A percentile compares a stretch with the other conserved stretches of the same genome.
These are phyloP conservation scores for Aureobasidium namibiae DNA, from an alignment of 2,329 filamentous ascomycete genomes.

Conservation along the genomic window DNA sequence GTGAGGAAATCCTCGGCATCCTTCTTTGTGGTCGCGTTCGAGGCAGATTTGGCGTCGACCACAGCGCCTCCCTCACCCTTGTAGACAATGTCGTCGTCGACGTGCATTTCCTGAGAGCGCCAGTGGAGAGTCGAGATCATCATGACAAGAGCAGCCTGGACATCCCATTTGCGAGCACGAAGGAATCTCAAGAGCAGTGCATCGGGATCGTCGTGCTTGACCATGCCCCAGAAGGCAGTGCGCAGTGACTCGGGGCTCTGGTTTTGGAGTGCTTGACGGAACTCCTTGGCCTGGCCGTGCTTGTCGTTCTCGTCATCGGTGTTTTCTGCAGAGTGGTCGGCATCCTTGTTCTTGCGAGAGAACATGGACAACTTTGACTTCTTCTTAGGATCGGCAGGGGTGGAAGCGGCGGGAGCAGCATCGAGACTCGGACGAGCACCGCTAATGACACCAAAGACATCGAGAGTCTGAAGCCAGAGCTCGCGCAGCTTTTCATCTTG, in stretches of 20 bases:
- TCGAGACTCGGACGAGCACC: conserved; percentile 19
- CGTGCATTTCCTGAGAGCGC: conserved; percentile 73
- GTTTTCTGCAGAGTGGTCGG: conserved; percentile 21
- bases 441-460: conserved; percentile 58
- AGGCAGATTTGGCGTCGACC: conserved; percentile 49
- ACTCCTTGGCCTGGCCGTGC: conserved; percentile 82
- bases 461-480: conserved; percentile 71
- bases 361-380: conserved; percentile 72
- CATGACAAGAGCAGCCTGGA: conserved; percentile 90
- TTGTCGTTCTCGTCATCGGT: conserved; percentile 63
- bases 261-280: conserved; percentile 69
- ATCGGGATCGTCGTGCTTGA: conserved; percentile 93
- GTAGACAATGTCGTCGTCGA: conserved; percentile 80
- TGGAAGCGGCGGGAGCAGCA: conserved; percentile 14
- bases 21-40: conserved; percentile 54
- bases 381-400: conserved; percentile 31
- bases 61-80: conserved; percentile 65
- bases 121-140: conserved; percentile 89
- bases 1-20: conserved; percentile 68
- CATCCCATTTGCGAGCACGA: conserved; percentile 89
- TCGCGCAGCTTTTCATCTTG: conserved; percentile 83
- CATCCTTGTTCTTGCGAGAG: conserved; percentile 47
- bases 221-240: conserved; percentile 80
- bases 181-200: conserved; percentile 73
- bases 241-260: conserved; percentile 72